phyloP scores from a whole-genome alignment of 768 basidiomycete genomes.

The Pleurotus tuoliensis region DNA sequence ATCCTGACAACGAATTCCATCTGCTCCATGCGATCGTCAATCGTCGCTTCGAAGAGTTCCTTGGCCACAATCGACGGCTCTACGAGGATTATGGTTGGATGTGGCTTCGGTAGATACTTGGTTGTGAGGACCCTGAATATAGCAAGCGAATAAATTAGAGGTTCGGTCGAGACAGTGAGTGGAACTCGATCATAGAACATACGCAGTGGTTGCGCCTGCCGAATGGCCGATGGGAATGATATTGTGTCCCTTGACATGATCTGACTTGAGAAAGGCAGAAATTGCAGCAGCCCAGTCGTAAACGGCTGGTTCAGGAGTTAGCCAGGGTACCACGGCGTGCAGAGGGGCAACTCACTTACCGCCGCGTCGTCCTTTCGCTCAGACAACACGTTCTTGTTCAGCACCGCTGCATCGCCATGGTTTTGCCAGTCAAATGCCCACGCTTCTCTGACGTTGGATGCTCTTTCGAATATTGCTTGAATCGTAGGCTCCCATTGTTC shows the following conservation, averaged over 20 bases:
- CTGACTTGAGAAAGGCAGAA: slow-evolving; percentile 27
- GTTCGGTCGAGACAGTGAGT: not conserved
- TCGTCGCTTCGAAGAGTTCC: slow-evolving; percentile 30
- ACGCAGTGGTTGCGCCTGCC: slow-evolving; percentile 39
- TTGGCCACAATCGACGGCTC: slow-evolving; percentile 40
- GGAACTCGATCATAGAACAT: slow-evolving; percentile 6
- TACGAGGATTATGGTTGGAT: slow-evolving; percentile 35
- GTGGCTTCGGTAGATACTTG: slow-evolving; percentile 27
- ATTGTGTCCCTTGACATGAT: slow-evolving; percentile 28
- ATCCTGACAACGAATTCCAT: slow-evolving; percentile 31
- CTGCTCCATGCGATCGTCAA: slow-evolving; percentile 32
- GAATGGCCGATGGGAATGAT: slow-evolving; percentile 41
- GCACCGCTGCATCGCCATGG: slow-evolving; percentile 43
- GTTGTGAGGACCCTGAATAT: slow-evolving; percentile 34
- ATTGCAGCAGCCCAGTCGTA: slow-evolving; percentile 36
- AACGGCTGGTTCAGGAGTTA: slow-evolving; percentile 21
- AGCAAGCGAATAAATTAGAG: not conserved
- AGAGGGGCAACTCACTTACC: slow-evolving; percentile 12
- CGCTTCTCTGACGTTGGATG: slow-evolving; percentile 32
- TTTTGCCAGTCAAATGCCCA: slow-evolving; percentile 52
- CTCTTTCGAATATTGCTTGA: slow-evolving; percentile 27
- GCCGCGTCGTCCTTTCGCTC: slow-evolving; percentile 28
- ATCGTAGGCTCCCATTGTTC: slow-evolving; percentile 54
- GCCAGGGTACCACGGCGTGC: not conserved
- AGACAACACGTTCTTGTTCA: slow-evolving; percentile 33